phyloP scores from a whole-genome alignment of 1,139 yeast species.

The Scheffersomyces segobiensis region DNA sequence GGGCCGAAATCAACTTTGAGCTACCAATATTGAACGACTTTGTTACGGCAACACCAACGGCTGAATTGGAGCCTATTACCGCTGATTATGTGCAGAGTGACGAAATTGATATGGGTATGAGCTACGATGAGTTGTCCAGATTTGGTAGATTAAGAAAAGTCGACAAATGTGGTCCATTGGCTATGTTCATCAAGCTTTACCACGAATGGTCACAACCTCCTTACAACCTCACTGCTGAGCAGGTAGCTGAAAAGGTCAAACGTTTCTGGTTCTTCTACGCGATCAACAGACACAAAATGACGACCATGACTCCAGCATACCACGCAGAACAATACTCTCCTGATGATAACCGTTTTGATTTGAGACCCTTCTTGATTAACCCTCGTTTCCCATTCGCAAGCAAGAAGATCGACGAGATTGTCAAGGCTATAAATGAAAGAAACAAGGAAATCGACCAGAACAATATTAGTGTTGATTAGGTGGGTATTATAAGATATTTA shows the following conservation, averaged over 20 bases:
- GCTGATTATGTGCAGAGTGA: slow-evolving; percentile 90
- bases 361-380: slow-evolving; percentile 88
- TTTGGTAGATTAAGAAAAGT: slow-evolving; percentile 93
- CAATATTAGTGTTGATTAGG: slow-evolving; percentile 14
- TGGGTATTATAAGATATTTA: not conserved
- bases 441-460: slow-evolving; percentile 24
- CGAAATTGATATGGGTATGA: slow-evolving; percentile 97
- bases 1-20: slow-evolving; percentile 69
- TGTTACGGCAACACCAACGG: slow-evolving; percentile 91
- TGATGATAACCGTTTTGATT: slow-evolving; percentile 93
- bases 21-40: slow-evolving; percentile 79
- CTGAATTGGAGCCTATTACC: slow-evolving; percentile 96
- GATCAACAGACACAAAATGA: slow-evolving; percentile 93
- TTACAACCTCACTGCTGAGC: slow-evolving; percentile 65
- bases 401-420: slow-evolving; percentile 79
- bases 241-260: slow-evolving; percentile 90
- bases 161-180: slow-evolving; percentile 93
- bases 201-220: slow-evolving; percentile 89
- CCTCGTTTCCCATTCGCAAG: slow-evolving; percentile 93
- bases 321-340: slow-evolving; percentile 98
- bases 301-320: slow-evolving; percentile 92
- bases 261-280: slow-evolving; percentile 91
- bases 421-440: slow-evolving; percentile 48
- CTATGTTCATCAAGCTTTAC: slow-evolving; percentile 85
- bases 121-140: slow-evolving; percentile 86